A percentile compares a stretch with the other conserved stretches of the same genome.
phyloP scores from a whole-genome alignment of 108 stramenopile genomes.

The Bacterosira constricta region DNA sequence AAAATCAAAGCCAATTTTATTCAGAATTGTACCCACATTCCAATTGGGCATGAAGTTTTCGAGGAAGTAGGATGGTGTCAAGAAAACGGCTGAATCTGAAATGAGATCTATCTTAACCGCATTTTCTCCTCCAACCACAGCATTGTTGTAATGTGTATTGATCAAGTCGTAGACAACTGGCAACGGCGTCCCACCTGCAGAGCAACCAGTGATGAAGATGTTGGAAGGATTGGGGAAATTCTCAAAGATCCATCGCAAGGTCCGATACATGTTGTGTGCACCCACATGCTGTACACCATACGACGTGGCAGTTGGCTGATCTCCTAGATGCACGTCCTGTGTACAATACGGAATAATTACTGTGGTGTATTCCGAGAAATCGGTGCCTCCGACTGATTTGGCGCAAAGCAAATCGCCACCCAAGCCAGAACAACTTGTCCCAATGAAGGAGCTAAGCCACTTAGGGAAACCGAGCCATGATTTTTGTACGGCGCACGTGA shows the following conservation, averaged over 20 bases:
- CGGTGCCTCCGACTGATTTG: constrained; percentile 21
- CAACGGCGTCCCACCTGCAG: constrained; percentile 57
- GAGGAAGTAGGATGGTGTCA: constrained; percentile 58
- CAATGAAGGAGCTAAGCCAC: not conserved
- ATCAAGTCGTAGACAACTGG: constrained; percentile 52
- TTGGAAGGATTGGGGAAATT: constrained; percentile 52
- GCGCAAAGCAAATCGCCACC: constrained; percentile 37
- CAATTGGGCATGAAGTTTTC: constrained; percentile 45
- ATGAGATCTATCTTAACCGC: constrained; percentile 34
- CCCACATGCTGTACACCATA: constrained; percentile 42
- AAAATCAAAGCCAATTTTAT: constrained; percentile 49
- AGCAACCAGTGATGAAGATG: constrained; percentile 57
- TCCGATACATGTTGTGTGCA: constrained; percentile 42
- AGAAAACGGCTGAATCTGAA: constrained; percentile 53
- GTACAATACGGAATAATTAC: constrained; percentile 59
- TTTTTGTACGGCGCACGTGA: not conserved
- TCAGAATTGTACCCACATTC: constrained; percentile 47
- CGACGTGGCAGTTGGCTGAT: not conserved
- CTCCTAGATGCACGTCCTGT: constrained; percentile 60
- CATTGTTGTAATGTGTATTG: constrained; percentile 38
- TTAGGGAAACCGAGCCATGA: not conserved
- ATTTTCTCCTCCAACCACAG: constrained; percentile 1
- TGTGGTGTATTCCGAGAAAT: constrained; percentile 54
- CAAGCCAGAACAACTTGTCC: not conserved
- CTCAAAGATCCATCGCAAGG: constrained; percentile 49